Conservation (phyloP, 306 rosid genomes). For the Vigna unguiculata region DNA sequence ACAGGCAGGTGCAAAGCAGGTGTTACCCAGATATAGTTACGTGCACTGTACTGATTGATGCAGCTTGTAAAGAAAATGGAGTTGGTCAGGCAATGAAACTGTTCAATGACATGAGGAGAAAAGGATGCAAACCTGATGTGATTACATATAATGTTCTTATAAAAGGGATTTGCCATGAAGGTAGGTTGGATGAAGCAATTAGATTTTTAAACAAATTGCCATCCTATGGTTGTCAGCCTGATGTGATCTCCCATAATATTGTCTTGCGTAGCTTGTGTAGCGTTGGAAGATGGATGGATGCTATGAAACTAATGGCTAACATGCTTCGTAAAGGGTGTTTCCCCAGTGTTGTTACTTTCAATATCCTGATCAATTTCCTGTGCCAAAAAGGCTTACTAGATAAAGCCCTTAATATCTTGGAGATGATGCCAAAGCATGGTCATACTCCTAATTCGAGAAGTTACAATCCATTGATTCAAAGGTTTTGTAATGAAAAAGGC, state of each 20-base stretch:
- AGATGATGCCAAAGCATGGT: slow-evolving; percentile 80
- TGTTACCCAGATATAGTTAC: slow-evolving; percentile 87
- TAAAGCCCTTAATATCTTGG: slow-evolving; percentile 76
- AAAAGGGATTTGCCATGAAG: slow-evolving; percentile 73
- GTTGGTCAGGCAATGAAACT: slow-evolving; percentile 86
- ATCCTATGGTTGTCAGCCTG: slow-evolving; percentile 73
- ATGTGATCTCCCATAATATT: slow-evolving; percentile 73
- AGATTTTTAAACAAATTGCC: slow-evolving; percentile 64
- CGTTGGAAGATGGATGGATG: slow-evolving; percentile 87
- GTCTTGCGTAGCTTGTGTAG: slow-evolving; percentile 82
- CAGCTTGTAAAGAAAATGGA: slow-evolving; percentile 81
- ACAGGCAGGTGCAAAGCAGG: slow-evolving; percentile 65
- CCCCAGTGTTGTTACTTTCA: slow-evolving; percentile 85
- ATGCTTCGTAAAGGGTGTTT: slow-evolving; percentile 79
- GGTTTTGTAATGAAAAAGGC: slow-evolving; percentile 72
- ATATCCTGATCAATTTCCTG: slow-evolving; percentile 77
- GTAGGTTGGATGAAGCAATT: slow-evolving; percentile 82
- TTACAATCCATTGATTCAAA: slow-evolving; percentile 80
- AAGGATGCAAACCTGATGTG: slow-evolving; percentile 82
- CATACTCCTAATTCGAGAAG: slow-evolving; percentile 80
- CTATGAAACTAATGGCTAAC: slow-evolving; percentile 66
- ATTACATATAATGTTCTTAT: slow-evolving; percentile 77
- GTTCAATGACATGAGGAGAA: slow-evolving; percentile 74
- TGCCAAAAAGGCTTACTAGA: slow-evolving; percentile 76
- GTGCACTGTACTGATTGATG: slow-evolving; percentile 78